These are phyloP conservation scores for Pulveroboletus sp. DNA, from an alignment of 768 basidiomycete genomes.

Conservation along the genomic window DNA sequence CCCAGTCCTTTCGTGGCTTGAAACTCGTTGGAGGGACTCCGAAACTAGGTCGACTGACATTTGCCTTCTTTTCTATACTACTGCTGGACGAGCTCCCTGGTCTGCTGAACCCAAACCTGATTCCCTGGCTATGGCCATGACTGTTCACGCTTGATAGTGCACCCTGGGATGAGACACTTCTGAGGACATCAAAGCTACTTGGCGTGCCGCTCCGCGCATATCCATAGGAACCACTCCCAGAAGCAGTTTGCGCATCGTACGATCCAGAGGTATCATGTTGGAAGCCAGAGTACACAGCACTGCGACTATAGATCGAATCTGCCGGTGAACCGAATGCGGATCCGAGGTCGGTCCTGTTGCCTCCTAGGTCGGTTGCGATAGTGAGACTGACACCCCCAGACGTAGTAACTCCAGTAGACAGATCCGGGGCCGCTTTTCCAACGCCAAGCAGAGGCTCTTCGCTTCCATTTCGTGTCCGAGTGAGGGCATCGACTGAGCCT, in stretches of 20 bases:
- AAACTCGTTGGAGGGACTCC: conserved; percentile 28
- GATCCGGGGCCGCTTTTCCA: conserved; percentile 9
- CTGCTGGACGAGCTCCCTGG: conserved; percentile 19
- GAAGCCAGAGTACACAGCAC: conserved; percentile 2
- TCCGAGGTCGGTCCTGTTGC: conserved; percentile 18
- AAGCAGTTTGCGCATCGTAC: conserved; percentile 14
- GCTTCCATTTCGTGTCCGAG: conserved; percentile 26
- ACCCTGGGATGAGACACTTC: conserved; percentile 31
- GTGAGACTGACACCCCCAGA: conserved; percentile 8
- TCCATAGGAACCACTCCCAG: conserved; percentile 22
- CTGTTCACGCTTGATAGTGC: conserved; percentile 21
- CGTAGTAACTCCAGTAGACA: background rate
- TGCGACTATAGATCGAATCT: conserved; percentile 19
- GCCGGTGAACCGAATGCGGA: conserved; percentile 29
- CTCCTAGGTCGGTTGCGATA: conserved; percentile 3
- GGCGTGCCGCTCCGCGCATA: conserved; percentile 23
- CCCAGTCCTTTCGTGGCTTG: conserved; percentile 21
- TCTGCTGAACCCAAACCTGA: conserved; percentile 17
- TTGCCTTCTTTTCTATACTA: conserved; percentile 12
- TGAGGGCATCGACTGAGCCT: conserved; percentile 25
- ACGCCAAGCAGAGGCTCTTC: conserved; percentile 26
- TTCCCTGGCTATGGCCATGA: conserved; percentile 15
- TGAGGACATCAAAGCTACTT: conserved; percentile 23
- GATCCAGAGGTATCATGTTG: conserved; percentile 20
- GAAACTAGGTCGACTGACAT: conserved; percentile 8